These are phyloP conservation scores for Candida endomychidarum DNA, from an alignment of 805 yeast species.

Conservation along the genomic window DNA sequence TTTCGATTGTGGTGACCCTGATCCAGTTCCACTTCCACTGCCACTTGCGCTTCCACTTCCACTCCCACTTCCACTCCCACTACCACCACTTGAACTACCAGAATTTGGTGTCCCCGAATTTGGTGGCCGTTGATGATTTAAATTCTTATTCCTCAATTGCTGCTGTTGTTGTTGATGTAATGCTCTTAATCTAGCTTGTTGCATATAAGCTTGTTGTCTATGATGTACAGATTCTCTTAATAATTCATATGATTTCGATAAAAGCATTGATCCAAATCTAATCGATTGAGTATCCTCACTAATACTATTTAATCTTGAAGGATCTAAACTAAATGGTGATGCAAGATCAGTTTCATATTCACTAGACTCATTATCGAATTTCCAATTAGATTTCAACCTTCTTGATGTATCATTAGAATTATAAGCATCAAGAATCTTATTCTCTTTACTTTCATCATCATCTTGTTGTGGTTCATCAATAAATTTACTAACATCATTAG, in stretches of 20 bases:
- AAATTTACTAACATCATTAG: slow-evolving; percentile 43
- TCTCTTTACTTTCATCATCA: slow-evolving; percentile 18
- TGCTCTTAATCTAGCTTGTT: slow-evolving; percentile 49
- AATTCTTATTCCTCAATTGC: slow-evolving; percentile 9
- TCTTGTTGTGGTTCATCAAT: slow-evolving; percentile 23
- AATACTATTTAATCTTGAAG: slow-evolving; percentile 78
- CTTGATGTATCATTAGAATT: slow-evolving; percentile 45
- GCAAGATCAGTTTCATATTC: slow-evolving; percentile 35
- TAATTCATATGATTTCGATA: slow-evolving; percentile 82
- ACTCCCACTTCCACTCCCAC: background rate
- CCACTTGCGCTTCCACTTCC: background rate
- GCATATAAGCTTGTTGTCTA: slow-evolving; percentile 53
- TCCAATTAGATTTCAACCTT: slow-evolving; percentile 64
- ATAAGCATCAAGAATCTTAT: slow-evolving; percentile 37
- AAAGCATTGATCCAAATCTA: slow-evolving; percentile 86
- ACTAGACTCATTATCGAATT: slow-evolving; percentile 58
- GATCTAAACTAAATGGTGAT: slow-evolving; percentile 68
- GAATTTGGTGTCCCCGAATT: no score
- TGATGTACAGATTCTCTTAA: slow-evolving; percentile 72
- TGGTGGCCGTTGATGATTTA: slow-evolving; percentile 3
- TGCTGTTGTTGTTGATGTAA: slow-evolving; percentile 38
- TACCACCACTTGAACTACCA: background rate
- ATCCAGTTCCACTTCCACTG: slow-evolving; percentile 5
- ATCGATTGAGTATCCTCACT: slow-evolving; percentile 85
- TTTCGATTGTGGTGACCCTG: slow-evolving; percentile 8